These are phyloP conservation scores for Penicillium longicatenatum DNA, from an alignment of 495 filamentous ascomycete species.

Conservation along the genomic window DNA sequence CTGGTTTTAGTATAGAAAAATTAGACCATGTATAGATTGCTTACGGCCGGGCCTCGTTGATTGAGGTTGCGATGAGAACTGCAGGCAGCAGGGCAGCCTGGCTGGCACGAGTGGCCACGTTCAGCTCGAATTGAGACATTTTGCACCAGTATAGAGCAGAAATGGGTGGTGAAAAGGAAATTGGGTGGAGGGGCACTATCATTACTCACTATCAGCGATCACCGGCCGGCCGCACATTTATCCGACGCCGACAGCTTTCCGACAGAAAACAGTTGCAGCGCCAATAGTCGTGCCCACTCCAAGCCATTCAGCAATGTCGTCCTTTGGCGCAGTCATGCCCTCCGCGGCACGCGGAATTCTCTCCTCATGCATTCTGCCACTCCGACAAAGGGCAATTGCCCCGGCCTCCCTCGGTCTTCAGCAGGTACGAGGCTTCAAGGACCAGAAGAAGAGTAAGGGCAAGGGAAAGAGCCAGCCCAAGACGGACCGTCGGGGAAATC, in stretches of 20 bases:
- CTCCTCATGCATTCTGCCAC: conserved; percentile 37
- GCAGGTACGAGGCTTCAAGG: conserved; percentile 43
- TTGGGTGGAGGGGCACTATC: conserved; percentile 27
- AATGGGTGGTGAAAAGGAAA: conserved; percentile 8
- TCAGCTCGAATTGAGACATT: conserved; percentile 48
- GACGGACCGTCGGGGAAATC: conserved; percentile 67
- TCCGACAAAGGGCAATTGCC: conserved; percentile 36
- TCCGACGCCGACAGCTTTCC: conserved; percentile 38
- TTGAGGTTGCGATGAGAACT: conserved; percentile 50
- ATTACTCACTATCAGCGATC: conserved; percentile 18
- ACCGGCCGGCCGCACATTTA: conserved; percentile 34
- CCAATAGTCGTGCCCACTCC: conserved; percentile 12
- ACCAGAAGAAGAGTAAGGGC: conserved; percentile 39
- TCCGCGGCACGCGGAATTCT: conserved; percentile 40
- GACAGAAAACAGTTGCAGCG: conserved; percentile 42
- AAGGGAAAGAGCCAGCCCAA: conserved; percentile 51
- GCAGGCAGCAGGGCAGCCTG: conserved; percentile 54
- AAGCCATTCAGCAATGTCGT: conserved; percentile 38
- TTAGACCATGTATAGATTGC: neutral
- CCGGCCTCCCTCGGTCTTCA: conserved; percentile 37
- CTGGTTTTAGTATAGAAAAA: neutral
- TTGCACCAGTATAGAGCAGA: conserved; percentile 12
- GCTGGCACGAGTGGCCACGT: conserved; percentile 63
- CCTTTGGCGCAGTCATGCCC: conserved; percentile 41
- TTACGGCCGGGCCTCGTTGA: conserved; percentile 47